Conservation (phyloP, 2,329 filamentous ascomycete species). For the Cladosporium velox region DNA sequence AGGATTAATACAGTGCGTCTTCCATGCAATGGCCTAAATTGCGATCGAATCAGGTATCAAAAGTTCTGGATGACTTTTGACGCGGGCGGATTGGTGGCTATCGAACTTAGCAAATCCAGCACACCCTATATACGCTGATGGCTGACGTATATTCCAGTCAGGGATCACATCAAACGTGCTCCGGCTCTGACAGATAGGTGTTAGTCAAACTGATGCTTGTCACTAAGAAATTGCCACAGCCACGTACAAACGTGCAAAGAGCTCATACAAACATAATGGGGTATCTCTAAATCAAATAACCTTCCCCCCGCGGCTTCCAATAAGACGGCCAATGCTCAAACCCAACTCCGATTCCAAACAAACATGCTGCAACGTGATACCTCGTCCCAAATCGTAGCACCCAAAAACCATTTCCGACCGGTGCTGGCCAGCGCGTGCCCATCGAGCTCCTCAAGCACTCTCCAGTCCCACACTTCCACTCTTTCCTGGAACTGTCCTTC, state of each 20-base stretch:
- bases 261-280: neutral
- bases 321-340: neutral
- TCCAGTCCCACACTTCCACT: slow-evolving; percentile 38
- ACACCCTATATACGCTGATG: neutral
- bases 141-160: neutral
- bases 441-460: slow-evolving; percentile 30
- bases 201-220: neutral
- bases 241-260: neutral
- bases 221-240: neutral
- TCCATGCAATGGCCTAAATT: neutral
- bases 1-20: neutral
- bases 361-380: neutral
- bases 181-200: too few species aligned
- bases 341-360: slow-evolving; percentile 8
- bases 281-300: slow-evolving; percentile 1
- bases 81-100: neutral
- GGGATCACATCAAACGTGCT: too few species aligned
- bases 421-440: neutral
- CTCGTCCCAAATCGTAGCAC: slow-evolving; percentile 32
- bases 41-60: neutral
- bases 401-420: slow-evolving; percentile 25
- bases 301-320: neutral
- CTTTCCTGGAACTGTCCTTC: slow-evolving; percentile 29
- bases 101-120: neutral
- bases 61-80: neutral